Base-by-base conservation (phyloP, 495 filamentous ascomycete species). In the Parathielavia hyrcaniae region DNA sequence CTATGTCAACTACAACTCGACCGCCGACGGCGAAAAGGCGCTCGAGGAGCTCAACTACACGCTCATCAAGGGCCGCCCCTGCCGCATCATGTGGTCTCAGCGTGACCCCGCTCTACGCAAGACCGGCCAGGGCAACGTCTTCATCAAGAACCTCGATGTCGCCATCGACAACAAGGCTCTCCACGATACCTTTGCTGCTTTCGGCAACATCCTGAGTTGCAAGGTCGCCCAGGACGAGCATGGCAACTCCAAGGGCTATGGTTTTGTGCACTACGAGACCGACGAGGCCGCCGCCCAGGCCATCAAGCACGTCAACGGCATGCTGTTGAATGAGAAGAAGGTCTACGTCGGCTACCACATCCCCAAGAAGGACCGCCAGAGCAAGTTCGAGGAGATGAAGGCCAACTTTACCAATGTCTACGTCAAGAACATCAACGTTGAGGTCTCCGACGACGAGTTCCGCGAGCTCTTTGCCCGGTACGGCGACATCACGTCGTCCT, bases 341-440 rank as follows among this genome's bases (percentile, higher is more conserved):
- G 93, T 99, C 50, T 99, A 91, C 66, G 93, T 99, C 64, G 93
- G 93, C 56, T 91, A 97, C 75, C 93, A 99, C 78, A 96, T 99
- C 72, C 93, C 93, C 65, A 96, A 97, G 87, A 99, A 99, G 83
- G 93, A 99, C 67, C 95, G 93, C 64, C 91, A 97, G 81, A 96
- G 90, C 89, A 99, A 99, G 80, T 97, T 97, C 71, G 93, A 99
- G 80, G 93, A 99, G 82, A 99, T 99, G 92, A 97, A 97, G 85
- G 93, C 95, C 73, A 97, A 99, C 82, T 99, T 95, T 81, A 99
- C 93, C 77, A 99, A 99, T 74, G 84, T 97, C 71, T 99, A 97
- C 76, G 89, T 99, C 76, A 99, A 99, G 87, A 99, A 97, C 77
- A 84, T 99, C 66, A 84, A 86, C 61, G 64, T 74, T n/a, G 90